These are phyloP conservation scores for Pseudocercospora pini-densiflorae DNA, from an alignment of 2,329 filamentous ascomycete genomes.

Conservation along the genomic window DNA sequence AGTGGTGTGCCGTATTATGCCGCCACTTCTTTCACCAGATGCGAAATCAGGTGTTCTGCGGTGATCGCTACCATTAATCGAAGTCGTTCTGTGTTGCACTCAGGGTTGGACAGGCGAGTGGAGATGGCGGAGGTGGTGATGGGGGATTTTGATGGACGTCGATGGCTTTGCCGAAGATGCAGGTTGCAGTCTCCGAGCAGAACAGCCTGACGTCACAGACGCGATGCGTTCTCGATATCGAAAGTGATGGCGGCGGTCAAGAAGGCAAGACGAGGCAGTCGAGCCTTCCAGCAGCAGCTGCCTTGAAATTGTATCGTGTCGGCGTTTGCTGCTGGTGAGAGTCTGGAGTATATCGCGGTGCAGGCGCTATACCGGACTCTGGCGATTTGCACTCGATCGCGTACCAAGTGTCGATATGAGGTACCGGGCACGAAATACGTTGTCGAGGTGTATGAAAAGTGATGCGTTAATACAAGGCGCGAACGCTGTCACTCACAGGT, in stretches of 20 bases:
- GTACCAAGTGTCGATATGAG: background rate
- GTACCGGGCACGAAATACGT: background rate
- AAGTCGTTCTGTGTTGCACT: background rate
- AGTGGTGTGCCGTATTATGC: slow-evolving; percentile 18
- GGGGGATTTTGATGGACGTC: background rate
- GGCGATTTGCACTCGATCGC: background rate
- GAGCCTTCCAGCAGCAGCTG: background rate
- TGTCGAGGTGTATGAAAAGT: background rate
- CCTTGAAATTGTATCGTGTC: background rate
- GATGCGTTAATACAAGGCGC: background rate
- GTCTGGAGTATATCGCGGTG: background rate
- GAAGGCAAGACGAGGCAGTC: background rate
- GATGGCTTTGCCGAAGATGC: background rate
- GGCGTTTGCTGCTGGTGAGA: background rate
- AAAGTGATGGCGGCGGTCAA: background rate
- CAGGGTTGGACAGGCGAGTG: background rate
- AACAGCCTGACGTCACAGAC: background rate
- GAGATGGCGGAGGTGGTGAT: background rate
- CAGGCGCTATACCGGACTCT: background rate
- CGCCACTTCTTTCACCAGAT: slow-evolving; percentile 1
- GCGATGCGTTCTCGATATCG: background rate
- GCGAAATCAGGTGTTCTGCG: background rate
- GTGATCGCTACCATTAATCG: background rate
- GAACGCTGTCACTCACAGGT: too few species aligned
- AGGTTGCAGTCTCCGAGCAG: background rate